Percentiles rank a stretch among this genome's conserved stretches.
Evolutionary conservation across 179 eudicot species (phyloP).

Genomic region (Carnegiea gigantea): DNA sequence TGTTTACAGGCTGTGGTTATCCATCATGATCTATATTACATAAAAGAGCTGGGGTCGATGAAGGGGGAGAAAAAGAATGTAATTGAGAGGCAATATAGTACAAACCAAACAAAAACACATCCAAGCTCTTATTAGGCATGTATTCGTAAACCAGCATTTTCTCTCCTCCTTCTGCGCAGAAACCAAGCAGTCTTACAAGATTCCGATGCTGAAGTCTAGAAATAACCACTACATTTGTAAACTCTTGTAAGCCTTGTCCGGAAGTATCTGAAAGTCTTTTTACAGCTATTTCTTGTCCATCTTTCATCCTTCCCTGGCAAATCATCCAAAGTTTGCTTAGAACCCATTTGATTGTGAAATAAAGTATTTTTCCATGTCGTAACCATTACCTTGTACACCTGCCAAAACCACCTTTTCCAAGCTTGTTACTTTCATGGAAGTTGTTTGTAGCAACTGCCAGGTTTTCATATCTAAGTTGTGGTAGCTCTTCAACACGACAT

Average conservation of each 20-base stretch:
- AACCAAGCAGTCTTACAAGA: conserved; percentile 30
- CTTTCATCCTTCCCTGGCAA: conserved; percentile 27
- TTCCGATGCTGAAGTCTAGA: conserved; percentile 33
- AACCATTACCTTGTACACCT: conserved; percentile 30
- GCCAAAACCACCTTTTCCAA: conserved; percentile 39
- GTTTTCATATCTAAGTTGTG: conserved; percentile 23
- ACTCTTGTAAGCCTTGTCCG: conserved; percentile 28
- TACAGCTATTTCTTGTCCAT: conserved; percentile 28
- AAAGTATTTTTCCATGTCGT: background rate
- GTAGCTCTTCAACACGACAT: conserved; percentile 28
- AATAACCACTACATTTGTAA: conserved; percentile 32
- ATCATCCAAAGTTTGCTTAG: background rate
- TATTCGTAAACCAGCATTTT: conserved; percentile 26
- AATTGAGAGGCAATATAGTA: background rate
- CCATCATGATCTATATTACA: background rate
- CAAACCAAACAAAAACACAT: conserved; percentile 26
- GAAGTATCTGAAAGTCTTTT: conserved; percentile 32
- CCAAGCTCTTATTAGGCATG: conserved; percentile 31
- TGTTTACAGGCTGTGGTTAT: background rate
- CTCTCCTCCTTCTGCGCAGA: conserved; percentile 21
- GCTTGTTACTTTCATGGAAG: conserved; percentile 27
- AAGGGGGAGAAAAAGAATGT: no score
- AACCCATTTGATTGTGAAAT: background rate
- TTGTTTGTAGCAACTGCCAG: conserved; percentile 24
- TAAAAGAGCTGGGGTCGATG: no score